Evolutionary conservation across 2,329 filamentous ascomycete genomes (phyloP), one percentile per base, ranked within the genome.

Genomic region (Epichloe sibirici): DNA sequence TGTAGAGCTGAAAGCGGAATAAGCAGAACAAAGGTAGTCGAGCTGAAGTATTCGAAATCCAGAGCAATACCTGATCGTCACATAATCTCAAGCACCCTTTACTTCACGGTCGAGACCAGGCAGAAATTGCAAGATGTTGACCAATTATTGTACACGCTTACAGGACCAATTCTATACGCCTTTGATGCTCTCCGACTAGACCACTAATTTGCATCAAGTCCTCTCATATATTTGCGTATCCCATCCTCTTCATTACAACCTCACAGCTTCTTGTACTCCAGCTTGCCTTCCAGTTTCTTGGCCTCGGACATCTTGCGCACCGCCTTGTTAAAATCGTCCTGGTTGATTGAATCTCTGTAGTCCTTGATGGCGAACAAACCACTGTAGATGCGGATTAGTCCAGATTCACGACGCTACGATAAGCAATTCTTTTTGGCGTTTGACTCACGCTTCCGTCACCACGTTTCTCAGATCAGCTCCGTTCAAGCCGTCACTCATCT

Each of bases 281-380:
- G 78, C 76, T 97, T 97, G 71, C 93, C 91, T 72, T 98, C 93
- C 63, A 98, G 73, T 74, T 98, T 98, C 88, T 98, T 98, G 56
- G 88, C 79, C 72, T 98, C 93, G 15, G 88, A 90, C 60, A 98
- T 86, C 81, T 98, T 98, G 60, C 93, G 85, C 51, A 98, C 93
- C 4, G 93, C 93, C 74, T 96, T 96, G 77, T 96, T 98, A 82
- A 97, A 96, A 66, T 98, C 93, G 64, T 98, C 93, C 69, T 98
- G 93, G 72, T 88, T 97, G 71, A 98, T 88, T 12, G 90, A 83
- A 63, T 98, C 93, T 56, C 94, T 79, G 69, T 97, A 95, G 66
- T 95, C 93, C 72, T 97, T 97, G 79, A 98, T 98, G 44, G 93
- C 90, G 69, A 96, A 97, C 40, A 98, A 74, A 57, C 93, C 93